Percentiles rank a stretch among this genome's conserved stretches.
Evolutionary conservation across 2,329 filamentous ascomycete genomes (phyloP).

Genomic region (Capronia epimyces): DNA sequence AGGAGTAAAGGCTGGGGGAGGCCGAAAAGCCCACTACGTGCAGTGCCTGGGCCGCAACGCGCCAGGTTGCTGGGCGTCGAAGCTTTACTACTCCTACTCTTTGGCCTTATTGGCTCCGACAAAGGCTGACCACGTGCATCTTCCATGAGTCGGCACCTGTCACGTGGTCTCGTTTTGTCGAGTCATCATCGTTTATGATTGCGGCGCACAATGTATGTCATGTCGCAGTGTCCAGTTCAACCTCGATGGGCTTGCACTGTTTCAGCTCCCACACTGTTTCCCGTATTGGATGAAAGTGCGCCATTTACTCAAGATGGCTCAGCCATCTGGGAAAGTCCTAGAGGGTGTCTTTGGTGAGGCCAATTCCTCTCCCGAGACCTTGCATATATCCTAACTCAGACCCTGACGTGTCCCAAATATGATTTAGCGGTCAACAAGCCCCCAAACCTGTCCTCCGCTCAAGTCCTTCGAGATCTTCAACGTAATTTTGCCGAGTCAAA

Average conservation of each 20-base stretch:
- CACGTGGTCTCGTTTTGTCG: not conserved
- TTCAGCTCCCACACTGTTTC: not conserved
- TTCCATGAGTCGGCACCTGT: not conserved
- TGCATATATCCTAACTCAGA: not conserved
- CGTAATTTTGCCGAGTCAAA: conserved; percentile 72
- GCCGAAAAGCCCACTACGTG: conserved; percentile 2
- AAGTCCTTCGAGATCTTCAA: conserved; percentile 85
- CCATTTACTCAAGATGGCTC: conserved; percentile 22
- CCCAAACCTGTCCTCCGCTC: conserved; percentile 75
- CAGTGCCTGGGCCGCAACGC: not conserved
- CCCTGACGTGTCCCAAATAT: conserved; percentile 6
- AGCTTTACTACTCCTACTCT: too few species aligned
- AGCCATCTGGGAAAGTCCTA: conserved; percentile 42
- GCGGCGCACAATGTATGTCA: not conserved
- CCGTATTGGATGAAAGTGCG: conserved; percentile 9
- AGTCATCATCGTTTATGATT: not conserved
- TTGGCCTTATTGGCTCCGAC: too few species aligned
- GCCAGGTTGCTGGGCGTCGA: not conserved
- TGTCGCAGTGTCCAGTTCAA: not conserved
- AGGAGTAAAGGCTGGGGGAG: conserved; percentile 5
- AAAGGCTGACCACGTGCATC: too few species aligned
- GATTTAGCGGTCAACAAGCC: conserved; percentile 84
- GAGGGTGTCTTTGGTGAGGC: conserved; percentile 59
- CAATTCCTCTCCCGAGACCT: conserved; percentile 27
- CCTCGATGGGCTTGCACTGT: not conserved